Evolutionary conservation across 805 yeast species (phyloP), one percentile per base, ranked within the genome.

Genomic region (Zygoascus biomembranicola): DNA sequence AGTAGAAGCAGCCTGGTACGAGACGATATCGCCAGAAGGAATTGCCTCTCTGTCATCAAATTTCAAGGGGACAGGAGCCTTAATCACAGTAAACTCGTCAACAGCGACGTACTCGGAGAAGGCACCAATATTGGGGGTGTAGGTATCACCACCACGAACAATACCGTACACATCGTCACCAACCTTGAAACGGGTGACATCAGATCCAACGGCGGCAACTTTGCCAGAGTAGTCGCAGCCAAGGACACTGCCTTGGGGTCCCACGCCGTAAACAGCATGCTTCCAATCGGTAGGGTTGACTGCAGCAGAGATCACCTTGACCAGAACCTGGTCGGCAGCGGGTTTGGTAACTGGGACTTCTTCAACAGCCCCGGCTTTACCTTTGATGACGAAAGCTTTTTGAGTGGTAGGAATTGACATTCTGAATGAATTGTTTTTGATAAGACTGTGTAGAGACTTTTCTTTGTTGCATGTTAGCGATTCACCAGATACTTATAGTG

Each of bases 181-280:
- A 43, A 82, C 79, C 48, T 74, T 66, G 64, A 69, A 82, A 46
- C 75, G 66, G 4, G 69, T 69, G 39, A 85, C 92, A 1, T 74
- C 67, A 1, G 68, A 59, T 37, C 96, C 96, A 31, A 78, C 77
- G 8, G 82, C 78, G 37, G 77, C 90, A 47, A 89, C 79, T 11
- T 66, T 76, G 43, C 96, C 96, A 20, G 81, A 68, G 1, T 88
- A 92, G 61, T 82, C 88, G 59, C 79, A 84, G 46, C 84, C 86
- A 68, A 78, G 73, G n/a, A 74, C 71, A 49, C 9, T 2, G 3
- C 51, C 44, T 16, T 13, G 49, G 6, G 23, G 23, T 9, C 28
- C 37, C 5, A 32, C 42, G 4, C 28, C 28, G 42, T 10, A 47
- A 6, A 19, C 23, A 16, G 13, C 23, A 16, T 45, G 48, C 14